Base-by-base conservation (phyloP, 805 yeast species). In the Kodamaea leandrae region DNA sequence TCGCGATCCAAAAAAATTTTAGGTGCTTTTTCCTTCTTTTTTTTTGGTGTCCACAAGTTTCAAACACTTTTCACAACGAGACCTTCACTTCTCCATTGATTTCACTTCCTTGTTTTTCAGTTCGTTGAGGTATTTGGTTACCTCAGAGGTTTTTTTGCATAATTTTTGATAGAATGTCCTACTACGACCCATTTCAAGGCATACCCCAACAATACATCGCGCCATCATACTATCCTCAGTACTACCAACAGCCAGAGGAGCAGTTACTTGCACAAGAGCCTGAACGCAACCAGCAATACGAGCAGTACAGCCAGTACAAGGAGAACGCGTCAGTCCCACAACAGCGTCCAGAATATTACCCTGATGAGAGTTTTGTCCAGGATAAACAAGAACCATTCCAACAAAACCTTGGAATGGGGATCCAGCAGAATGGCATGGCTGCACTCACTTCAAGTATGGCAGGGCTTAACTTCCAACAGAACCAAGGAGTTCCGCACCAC, bases 131-230 rank as follows among this genome's bases (percentile, higher is more conserved):
- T 32, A 29, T 24, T 28, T 20, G 33, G 24, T 30, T 30, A 30
- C 16, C 28, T 33, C 37, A n/a, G 20, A 24, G 27, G 37, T 32
- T 38, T 30, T 23, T 24, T 30, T 38, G 32, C 20, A 17, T 17
- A 10, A 15, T 30, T 30, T 30, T 30, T 30, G 26, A 24, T 20
- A 39, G 37, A 20, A 68, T 69, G 74, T 59, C 72, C 30, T 68
- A 66, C 56, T 68, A 66, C 51, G 68, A 66, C 37, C 68, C 66
- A 12, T 68, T 60, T 50, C 72, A 62, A 46, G 64, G 63, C 30
- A 49, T 59, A 13, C 63, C 71, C 38, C 72, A 66, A 42, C 69
- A 60, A 44, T 65, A 60, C 48, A 52, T 61, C 43, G 48, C 55
- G 6, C 71, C 63, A 41, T 63, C 63, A 2, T 67, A 57, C 48